Base-by-base conservation (phyloP, 176 grass and related monocot genomes). In the Rhipidocladum racemiflorum region DNA sequence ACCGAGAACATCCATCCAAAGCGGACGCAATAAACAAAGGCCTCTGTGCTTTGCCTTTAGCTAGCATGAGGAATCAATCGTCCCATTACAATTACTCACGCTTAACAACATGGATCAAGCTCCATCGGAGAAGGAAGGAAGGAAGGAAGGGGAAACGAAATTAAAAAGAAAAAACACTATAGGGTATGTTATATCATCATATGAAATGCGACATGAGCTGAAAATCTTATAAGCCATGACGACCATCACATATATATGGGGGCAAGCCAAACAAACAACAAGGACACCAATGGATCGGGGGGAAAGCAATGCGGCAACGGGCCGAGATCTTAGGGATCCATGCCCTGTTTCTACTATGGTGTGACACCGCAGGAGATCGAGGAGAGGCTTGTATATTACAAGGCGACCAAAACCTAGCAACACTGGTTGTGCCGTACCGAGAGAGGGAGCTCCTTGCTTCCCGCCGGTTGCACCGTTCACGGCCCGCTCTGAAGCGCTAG, bases 341-440 rank as follows among this genome's bases (percentile, higher is more conserved):
- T 32, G 15, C 64, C 40, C 66, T 83, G 59, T 76, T 76, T 85
- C 72, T 72, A 77, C 82, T 68, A 62, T 54, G 85, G 61, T 88
- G 81, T 48, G 80, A 72, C 75, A 62, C 59, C 66, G 74, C 79
- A 63, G 71, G 21, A 74, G 9, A 43, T 43, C 42, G 42, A 34
- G 55, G 66, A 21, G 40, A 35, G 40, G 79, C 88, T 83, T 83
- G 88, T 83, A 86, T 79, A 60, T 86, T 90, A 86, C 84, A 90
- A 79, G 60, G 88, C 50, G 84, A 90, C 88, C 88, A 90, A 90
- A 90, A 86, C 74, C 88, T 86, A 90, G 49, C 79, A 61, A 83
- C 88, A 78, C 59, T 78, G 15, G 50, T 29, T 42, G 17, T 28
- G 78, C 65, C 36, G 49, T 15, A 32, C 38, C 24, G 36, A 45